These are phyloP conservation scores for Pseudozyma thailandica DNA, from an alignment of 1,284 basidiomycete species.

Conservation along the genomic window DNA sequence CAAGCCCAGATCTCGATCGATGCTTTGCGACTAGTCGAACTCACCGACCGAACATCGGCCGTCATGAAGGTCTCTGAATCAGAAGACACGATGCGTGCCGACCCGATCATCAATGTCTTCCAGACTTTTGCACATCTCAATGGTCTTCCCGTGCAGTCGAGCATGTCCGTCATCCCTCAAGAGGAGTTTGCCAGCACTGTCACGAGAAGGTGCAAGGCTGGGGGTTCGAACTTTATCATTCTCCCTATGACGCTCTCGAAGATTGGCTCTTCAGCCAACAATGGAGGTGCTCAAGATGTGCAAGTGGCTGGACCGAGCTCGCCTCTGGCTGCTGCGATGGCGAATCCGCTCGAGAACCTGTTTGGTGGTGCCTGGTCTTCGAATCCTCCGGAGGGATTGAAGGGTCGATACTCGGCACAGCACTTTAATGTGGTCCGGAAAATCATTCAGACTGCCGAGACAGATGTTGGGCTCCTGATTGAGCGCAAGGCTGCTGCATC, in stretches of 20 bases:
- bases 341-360: slow-evolving; percentile 55
- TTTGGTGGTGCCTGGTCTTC: slow-evolving; percentile 50
- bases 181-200: slow-evolving; percentile 79
- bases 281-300: slow-evolving; percentile 2
- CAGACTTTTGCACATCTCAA: slow-evolving; percentile 82
- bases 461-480: slow-evolving; percentile 79
- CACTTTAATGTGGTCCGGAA: slow-evolving; percentile 77
- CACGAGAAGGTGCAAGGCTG: slow-evolving; percentile 74
- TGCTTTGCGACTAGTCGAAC: slow-evolving; percentile 71
- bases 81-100: slow-evolving; percentile 76
- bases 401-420: slow-evolving; percentile 66
- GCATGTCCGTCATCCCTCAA: slow-evolving; percentile 76
- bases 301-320: slow-evolving; percentile 23
- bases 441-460: slow-evolving; percentile 75
- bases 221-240: slow-evolving; percentile 79
- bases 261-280: slow-evolving; percentile 1
- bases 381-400: slow-evolving; percentile 12
- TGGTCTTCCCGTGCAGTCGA: slow-evolving; percentile 74
- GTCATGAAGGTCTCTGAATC: slow-evolving; percentile 82
- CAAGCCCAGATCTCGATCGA: slow-evolving; percentile 53
- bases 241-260: slow-evolving; percentile 77
- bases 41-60: slow-evolving; percentile 85
- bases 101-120: slow-evolving; percentile 83
- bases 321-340: slow-evolving; percentile 39
- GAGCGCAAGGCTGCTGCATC: slow-evolving; percentile 73